These are phyloP conservation scores for Clarireedia sp. DNA, from an alignment of 2,329 filamentous ascomycete genomes.

Conservation along the genomic window DNA sequence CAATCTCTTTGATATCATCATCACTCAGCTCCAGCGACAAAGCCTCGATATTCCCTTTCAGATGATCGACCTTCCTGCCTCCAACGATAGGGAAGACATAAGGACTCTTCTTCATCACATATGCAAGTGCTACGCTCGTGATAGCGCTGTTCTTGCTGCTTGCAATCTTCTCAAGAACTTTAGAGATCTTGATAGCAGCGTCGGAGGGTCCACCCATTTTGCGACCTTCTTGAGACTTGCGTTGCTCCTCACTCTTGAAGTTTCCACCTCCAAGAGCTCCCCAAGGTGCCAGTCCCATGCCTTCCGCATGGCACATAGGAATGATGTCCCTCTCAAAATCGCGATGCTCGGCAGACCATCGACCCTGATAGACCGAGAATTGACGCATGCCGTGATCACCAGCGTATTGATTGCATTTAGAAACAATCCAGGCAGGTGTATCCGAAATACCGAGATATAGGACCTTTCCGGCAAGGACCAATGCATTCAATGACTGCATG, in stretches of 20 bases:
- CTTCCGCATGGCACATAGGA: conserved; percentile 48
- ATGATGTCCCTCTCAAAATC: conserved; percentile 59
- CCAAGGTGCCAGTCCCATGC: conserved; percentile 52
- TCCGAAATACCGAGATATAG: conserved; percentile 61
- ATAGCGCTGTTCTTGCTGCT: conserved; percentile 47
- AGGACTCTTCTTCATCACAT: conserved; percentile 63
- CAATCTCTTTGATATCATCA: conserved; percentile 60
- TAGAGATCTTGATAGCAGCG: conserved; percentile 38
- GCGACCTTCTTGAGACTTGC: conserved; percentile 31
- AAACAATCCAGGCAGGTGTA: conserved; percentile 62
- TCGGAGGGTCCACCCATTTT: conserved; percentile 33
- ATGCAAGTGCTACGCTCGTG: conserved; percentile 61
- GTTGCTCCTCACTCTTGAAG: conserved; percentile 35
- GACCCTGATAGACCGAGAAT: conserved; percentile 63
- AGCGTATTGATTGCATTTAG: conserved; percentile 63
- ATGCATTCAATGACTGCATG: conserved; percentile 58
- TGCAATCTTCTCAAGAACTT: conserved; percentile 47
- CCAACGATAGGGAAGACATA: conserved; percentile 70
- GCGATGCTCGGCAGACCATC: conserved; percentile 51
- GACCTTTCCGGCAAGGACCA: conserved; percentile 55
- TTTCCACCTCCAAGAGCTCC: conserved; percentile 43
- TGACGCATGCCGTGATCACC: conserved; percentile 58
- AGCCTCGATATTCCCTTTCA: conserved; percentile 63
- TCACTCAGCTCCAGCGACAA: conserved; percentile 50
- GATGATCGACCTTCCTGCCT: conserved; percentile 59